Evolutionary conservation across 176 grass and related monocot genomes (phyloP).

Genomic region (Chloris gayana): DNA sequence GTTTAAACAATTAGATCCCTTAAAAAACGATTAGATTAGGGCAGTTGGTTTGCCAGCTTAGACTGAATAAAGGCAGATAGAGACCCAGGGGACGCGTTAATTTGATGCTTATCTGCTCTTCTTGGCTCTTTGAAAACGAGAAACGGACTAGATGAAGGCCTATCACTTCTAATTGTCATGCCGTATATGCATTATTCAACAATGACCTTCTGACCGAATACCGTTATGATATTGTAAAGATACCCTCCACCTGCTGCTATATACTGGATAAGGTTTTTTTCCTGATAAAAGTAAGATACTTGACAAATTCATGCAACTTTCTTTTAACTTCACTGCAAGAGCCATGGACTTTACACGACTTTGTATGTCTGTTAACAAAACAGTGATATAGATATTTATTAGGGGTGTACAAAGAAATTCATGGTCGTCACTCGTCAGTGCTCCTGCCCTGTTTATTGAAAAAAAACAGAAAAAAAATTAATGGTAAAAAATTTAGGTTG

Average conservation of each 20-base stretch:
- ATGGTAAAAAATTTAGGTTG: background rate
- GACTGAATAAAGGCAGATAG: background rate
- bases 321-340: background rate
- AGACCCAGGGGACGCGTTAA: background rate
- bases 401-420: background rate
- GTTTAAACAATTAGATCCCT: no score
- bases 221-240: background rate
- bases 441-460: no score
- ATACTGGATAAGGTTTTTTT: background rate
- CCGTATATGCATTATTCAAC: background rate
- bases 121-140: background rate
- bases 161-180: background rate
- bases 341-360: background rate
- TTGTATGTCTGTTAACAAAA: background rate
- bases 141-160: background rate
- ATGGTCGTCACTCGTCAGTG: no score
- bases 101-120: background rate
- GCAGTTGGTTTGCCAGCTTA: background rate
- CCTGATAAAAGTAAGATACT: background rate
- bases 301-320: background rate
- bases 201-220: background rate
- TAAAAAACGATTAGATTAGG: background rate
- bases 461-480: no score
- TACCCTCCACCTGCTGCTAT: background rate
- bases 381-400: background rate